Conservation (phyloP, 306 rosid species). For the Benincasa hispida region DNA sequence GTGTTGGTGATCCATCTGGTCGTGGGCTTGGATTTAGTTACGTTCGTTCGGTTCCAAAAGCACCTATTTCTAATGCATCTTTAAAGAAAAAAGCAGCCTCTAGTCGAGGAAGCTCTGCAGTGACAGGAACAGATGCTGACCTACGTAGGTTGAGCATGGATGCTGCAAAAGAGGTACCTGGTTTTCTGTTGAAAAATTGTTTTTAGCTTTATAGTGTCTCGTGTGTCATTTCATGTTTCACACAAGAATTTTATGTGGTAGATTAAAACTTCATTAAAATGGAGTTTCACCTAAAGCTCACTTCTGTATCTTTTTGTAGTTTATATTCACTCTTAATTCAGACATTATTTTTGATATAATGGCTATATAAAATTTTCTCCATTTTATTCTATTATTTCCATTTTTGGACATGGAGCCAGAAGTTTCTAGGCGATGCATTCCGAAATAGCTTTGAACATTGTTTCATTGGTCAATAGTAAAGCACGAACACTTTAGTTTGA, state of each 20-base stretch:
- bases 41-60: constrained; percentile 76
- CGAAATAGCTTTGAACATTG: background rate
- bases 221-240: background rate
- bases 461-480: background rate
- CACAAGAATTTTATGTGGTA: background rate
- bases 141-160: constrained; percentile 99
- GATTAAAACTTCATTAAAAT: background rate
- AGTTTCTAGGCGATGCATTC: background rate
- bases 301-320: background rate
- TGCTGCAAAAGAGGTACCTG: constrained; percentile 85
- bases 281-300: background rate
- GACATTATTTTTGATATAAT: background rate
- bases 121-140: constrained; percentile 98
- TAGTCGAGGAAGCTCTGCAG: constrained; percentile 72
- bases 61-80: constrained; percentile 63
- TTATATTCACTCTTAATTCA: background rate
- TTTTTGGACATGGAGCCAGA: background rate
- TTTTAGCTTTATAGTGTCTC: background rate
- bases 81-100: constrained; percentile 73
- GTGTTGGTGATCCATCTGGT: constrained; percentile 97
- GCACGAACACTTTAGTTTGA: too few relatives aligned
- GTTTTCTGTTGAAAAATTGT: background rate
- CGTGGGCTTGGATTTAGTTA: constrained; percentile 93
- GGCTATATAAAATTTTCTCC: background rate
- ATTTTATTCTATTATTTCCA: background rate